phyloP scores from a whole-genome alignment of 2,329 filamentous ascomycete genomes.

The Colletotrichum caudatum region DNA sequence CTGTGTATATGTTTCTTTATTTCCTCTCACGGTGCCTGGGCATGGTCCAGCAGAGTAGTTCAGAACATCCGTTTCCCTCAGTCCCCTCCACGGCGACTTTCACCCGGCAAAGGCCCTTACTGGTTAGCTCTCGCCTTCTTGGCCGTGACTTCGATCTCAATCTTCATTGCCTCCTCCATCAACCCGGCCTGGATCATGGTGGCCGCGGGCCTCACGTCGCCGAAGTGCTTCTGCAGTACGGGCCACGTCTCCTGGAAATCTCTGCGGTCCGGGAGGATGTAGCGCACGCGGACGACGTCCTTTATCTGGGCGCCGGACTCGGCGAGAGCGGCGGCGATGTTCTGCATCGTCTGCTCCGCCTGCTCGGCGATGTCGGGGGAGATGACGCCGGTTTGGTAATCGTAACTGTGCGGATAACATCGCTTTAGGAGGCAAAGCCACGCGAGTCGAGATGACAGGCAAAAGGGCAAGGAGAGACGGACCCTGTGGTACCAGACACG shows the following conservation, averaged over 20 bases:
- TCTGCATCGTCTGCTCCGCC: constrained; percentile 62
- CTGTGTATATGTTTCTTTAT: not conserved
- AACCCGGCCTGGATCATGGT: constrained; percentile 65
- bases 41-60: not conserved
- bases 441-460: too few species aligned
- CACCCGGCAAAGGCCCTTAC: not conserved
- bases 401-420: constrained; percentile 54
- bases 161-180: constrained; percentile 62
- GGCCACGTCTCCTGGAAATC: constrained; percentile 64
- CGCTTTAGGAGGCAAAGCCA: not conserved
- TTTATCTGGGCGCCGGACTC: constrained; percentile 57
- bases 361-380: constrained; percentile 60
- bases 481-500: constrained; percentile 68
- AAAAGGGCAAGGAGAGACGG: constrained; percentile 13
- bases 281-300: constrained; percentile 65
- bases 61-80: not conserved
- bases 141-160: constrained; percentile 60
- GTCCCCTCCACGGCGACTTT: too few species aligned
- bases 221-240: constrained; percentile 63
- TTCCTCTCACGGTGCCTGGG: too few species aligned
- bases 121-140: constrained; percentile 21
- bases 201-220: constrained; percentile 62
- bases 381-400: constrained; percentile 62
- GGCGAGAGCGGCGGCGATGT: constrained; percentile 59
- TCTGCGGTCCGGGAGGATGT: constrained; percentile 61